Conservation (phyloP, 2,329 filamentous ascomycete species). For the Alternaria novae-zelandiae region DNA sequence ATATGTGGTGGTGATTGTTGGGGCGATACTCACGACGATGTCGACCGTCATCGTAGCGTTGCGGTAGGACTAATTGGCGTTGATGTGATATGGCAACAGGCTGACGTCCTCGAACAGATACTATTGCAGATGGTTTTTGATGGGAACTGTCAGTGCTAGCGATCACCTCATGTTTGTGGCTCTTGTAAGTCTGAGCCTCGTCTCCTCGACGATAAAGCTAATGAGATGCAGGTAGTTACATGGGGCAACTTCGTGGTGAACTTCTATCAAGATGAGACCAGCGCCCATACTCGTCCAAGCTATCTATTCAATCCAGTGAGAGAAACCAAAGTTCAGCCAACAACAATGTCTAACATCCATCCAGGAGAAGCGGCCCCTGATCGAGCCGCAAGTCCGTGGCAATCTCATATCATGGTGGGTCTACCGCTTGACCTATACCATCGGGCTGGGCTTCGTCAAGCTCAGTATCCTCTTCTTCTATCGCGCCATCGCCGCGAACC, state of each 20-base stretch:
- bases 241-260: constrained; percentile 47
- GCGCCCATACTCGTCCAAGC: constrained; percentile 31
- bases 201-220: neutral
- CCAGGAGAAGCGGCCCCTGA: constrained; percentile 38
- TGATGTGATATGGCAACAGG: neutral
- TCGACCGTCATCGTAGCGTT: constrained; percentile 43
- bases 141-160: constrained; percentile 37
- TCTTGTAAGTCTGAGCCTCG: constrained; percentile 26
- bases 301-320: constrained; percentile 37
- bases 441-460: constrained; percentile 43
- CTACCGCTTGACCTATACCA: constrained; percentile 41
- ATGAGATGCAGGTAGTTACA: constrained; percentile 36
- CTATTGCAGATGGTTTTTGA: constrained; percentile 43
- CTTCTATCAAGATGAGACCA: constrained; percentile 43
- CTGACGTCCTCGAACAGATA: constrained; percentile 30
- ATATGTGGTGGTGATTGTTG: constrained; percentile 44
- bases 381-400: constrained; percentile 30
- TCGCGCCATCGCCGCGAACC: constrained; percentile 43
- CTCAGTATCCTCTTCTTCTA: constrained; percentile 46
- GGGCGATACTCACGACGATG: constrained; percentile 41
- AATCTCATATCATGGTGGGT: constrained; percentile 44
- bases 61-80: constrained; percentile 28
- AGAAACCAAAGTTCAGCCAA: neutral
- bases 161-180: constrained; percentile 46
- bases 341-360: constrained; percentile 6